Base-by-base conservation (phyloP, 441 rosid species). In the Francoa sonchifolia region DNA sequence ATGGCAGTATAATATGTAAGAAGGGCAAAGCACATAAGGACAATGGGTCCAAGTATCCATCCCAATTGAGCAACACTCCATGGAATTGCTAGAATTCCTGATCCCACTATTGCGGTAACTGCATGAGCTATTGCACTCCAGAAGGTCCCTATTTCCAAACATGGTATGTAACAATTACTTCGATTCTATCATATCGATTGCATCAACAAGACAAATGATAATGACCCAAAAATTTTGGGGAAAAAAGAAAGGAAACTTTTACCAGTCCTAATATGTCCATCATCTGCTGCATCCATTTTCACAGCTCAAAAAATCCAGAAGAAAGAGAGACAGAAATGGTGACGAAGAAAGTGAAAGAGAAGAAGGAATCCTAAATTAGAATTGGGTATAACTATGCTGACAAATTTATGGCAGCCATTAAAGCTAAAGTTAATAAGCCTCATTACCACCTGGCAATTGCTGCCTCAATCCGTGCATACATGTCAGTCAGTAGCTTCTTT, bases 31-130 rank as follows among this genome's bases (percentile, higher is more conserved):
- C 19, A 6, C 9, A 50, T 3, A 0, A 58, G 39, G 8, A 50
- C 32, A 0, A 46, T 2, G 11, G 50, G 32, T 1, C 69, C 61
- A 15, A 50, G 6, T 20, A 58, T 50, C 69, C 69, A 64, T 15
- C 69, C 69, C 48, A 64, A 18, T 17, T 58, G 61, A 29, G 61
- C 61, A 21, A 58, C 46, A 33, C 65, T 41, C 69, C 65, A 64
- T 16, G 69, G 65, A 41, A 64, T 19, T 42, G 58, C 53, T 28
- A 58, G 50, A 9, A 64, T 37, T 8, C 65, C 69, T 8, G 65
- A 58, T 7, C 69, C 69, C 19, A 64, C 50, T 1, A 47, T 14
- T 8, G 69, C 69, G 1, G 69, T 64, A 26, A 63, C 48, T 5
- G 60, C 60, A 46, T 63, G 64, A 1, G 61, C 69, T 20, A 38